Conservation (phyloP, 139 green algal species). For the Dunaliella primolecta region DNA sequence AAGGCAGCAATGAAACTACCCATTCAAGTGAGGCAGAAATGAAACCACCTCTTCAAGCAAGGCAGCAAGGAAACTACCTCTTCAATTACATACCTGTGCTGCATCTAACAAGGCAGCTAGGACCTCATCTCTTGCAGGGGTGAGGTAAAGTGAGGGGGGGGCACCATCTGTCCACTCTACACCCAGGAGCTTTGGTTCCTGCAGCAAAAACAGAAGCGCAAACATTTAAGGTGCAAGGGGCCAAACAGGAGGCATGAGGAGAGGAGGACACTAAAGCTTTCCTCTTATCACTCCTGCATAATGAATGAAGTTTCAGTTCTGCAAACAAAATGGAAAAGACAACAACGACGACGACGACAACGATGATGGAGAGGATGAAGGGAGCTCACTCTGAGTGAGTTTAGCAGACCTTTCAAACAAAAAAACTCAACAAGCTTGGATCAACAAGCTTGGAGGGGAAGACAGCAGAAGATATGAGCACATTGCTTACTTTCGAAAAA, state of each 20-base stretch:
- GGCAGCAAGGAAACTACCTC: not conserved
- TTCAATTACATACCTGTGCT: constrained; percentile 50
- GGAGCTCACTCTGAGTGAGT: not conserved
- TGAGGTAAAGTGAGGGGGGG: constrained; percentile 54
- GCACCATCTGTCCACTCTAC: constrained; percentile 74
- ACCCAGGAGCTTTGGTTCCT: constrained; percentile 70
- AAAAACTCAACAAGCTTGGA: no score
- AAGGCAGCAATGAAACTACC: not conserved
- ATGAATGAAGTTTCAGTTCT: not conserved
- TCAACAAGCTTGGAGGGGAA: no score
- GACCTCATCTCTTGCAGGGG: constrained; percentile 63
- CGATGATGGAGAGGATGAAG: constrained; percentile 21
- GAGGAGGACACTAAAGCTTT: not conserved
- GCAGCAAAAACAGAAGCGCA: constrained; percentile 49
- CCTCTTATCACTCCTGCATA: not conserved
- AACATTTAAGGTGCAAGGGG: not conserved
- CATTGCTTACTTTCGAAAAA: no score
- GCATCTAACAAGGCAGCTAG: constrained; percentile 66
- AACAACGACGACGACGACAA: constrained; percentile 19
- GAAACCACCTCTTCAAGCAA: not conserved
- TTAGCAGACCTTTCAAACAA: no score
- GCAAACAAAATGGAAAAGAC: not conserved
- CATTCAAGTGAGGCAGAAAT: not conserved
- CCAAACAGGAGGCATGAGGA: not conserved
- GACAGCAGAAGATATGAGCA: no score